Conservation (phyloP, 192 early-diverging fungal species). For the Coemansia sp. region DNA sequence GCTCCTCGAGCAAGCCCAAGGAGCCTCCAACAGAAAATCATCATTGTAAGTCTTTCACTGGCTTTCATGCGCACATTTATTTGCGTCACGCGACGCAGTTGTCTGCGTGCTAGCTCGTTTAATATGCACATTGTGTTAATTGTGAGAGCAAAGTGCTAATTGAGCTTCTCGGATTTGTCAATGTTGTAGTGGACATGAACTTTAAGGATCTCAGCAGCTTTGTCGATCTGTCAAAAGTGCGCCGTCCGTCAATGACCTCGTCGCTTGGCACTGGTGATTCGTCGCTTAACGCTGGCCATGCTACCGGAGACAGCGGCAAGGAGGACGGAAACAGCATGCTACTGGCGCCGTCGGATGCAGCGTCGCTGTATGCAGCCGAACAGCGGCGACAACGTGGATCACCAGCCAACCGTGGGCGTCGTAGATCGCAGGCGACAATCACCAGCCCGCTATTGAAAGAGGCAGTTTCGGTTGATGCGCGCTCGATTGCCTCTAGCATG, state of each 20-base stretch:
- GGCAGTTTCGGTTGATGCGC: conserved; percentile 31
- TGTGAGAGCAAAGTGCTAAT: neutral
- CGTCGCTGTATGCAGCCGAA: conserved; percentile 22
- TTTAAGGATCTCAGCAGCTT: conserved; percentile 51
- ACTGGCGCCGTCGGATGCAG: conserved; percentile 17
- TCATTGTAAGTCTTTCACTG: conserved; percentile 21
- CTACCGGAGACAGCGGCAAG: conserved; percentile 31
- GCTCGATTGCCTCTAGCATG: conserved; percentile 49
- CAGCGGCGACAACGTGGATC: conserved; percentile 35
- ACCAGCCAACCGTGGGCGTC: conserved; percentile 19
- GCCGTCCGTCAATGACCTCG: conserved; percentile 48
- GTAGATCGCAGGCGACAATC: conserved; percentile 23
- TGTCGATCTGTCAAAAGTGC: conserved; percentile 51
- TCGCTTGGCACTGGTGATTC: conserved; percentile 47
- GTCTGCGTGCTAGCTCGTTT: neutral
- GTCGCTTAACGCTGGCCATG: conserved; percentile 29
- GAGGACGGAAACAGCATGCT: conserved; percentile 18
- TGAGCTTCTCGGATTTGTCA: neutral
- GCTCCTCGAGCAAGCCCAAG: conserved; percentile 17
- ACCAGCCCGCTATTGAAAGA: conserved; percentile 41
- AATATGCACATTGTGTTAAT: neutral
- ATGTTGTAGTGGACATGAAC: conserved; percentile 44
- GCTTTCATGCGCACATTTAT: conserved; percentile 4
- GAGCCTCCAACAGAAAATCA: conserved; percentile 19
- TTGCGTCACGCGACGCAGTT: conserved; percentile 2